phyloP scores from a whole-genome alignment of 495 filamentous ascomycete genomes.

The Aspergillus sclerotioniger region DNA sequence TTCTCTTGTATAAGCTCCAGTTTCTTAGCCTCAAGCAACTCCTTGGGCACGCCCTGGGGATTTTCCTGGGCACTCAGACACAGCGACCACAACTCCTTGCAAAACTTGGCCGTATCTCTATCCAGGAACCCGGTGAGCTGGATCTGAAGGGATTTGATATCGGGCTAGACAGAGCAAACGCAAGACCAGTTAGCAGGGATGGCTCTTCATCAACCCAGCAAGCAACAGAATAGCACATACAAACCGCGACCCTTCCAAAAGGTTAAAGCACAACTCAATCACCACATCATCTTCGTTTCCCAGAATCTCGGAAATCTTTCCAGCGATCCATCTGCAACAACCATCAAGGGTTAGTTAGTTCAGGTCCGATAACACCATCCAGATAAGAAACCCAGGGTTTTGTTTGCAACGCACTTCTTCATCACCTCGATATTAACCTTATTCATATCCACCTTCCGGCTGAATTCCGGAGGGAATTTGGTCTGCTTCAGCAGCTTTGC shows the following conservation, averaged over 20 bases:
- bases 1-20: constrained; percentile 89
- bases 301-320: constrained; percentile 80
- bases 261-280: constrained; percentile 86
- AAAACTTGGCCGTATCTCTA: constrained; percentile 87
- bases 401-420: constrained; percentile 69
- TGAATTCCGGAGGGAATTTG: constrained; percentile 94
- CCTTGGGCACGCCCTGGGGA: constrained; percentile 87
- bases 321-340: constrained; percentile 78
- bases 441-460: constrained; percentile 90
- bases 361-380: constrained; percentile 7
- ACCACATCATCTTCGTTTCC: constrained; percentile 93
- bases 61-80: constrained; percentile 87
- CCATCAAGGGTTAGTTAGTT: too few species aligned
- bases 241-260: constrained; percentile 76
- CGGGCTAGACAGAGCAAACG: constrained; percentile 59
- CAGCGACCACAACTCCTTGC: constrained; percentile 89
- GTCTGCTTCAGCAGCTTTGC: constrained; percentile 83
- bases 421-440: constrained; percentile 97
- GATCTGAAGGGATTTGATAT: constrained; percentile 92
- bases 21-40: constrained; percentile 94
- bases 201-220: background rate
- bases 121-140: constrained; percentile 92
- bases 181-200: constrained; percentile 4
- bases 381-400: constrained; percentile 10
- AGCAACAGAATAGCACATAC: constrained; percentile 51